phyloP scores from a whole-genome alignment of 2,329 filamentous ascomycete genomes.

The Cordyceps fumosorosea region DNA sequence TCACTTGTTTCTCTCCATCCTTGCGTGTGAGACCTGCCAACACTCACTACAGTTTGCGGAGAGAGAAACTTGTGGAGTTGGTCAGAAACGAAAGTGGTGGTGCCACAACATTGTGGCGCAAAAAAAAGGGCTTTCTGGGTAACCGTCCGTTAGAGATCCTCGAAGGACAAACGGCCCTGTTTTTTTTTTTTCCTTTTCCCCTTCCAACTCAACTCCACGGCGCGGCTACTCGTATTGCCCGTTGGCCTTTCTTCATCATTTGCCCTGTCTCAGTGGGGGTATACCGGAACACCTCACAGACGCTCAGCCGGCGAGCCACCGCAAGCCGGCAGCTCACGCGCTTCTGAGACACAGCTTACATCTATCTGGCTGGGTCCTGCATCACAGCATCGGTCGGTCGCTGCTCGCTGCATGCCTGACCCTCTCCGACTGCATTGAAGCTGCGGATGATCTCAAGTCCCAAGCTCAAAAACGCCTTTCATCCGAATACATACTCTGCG shows the following conservation, averaged over 20 bases:
- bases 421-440: not conserved
- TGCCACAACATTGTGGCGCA: not conserved
- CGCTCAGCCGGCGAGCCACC: not conserved
- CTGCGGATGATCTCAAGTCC: not conserved
- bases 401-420: not conserved
- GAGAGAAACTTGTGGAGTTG: slow-evolving; percentile 1
- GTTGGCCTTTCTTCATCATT: not conserved
- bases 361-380: slow-evolving; percentile 1
- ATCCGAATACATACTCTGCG: not conserved
- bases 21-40: slow-evolving; percentile 1
- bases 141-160: slow-evolving; percentile 2
- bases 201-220: not conserved
- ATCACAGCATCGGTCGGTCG: not conserved
- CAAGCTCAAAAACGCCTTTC: not conserved
- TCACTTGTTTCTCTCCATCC: not conserved
- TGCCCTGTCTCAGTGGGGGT: not conserved
- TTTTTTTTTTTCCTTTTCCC: not conserved
- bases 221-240: not conserved
- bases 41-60: not conserved
- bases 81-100: not conserved
- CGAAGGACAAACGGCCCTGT: not conserved
- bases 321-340: not conserved
- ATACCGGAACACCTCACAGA: not conserved
- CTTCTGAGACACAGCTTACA: slow-evolving; percentile 9
- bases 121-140: not conserved